Base-by-base conservation (phyloP, 805 yeast species). In the Yarrowia alimentaria region DNA sequence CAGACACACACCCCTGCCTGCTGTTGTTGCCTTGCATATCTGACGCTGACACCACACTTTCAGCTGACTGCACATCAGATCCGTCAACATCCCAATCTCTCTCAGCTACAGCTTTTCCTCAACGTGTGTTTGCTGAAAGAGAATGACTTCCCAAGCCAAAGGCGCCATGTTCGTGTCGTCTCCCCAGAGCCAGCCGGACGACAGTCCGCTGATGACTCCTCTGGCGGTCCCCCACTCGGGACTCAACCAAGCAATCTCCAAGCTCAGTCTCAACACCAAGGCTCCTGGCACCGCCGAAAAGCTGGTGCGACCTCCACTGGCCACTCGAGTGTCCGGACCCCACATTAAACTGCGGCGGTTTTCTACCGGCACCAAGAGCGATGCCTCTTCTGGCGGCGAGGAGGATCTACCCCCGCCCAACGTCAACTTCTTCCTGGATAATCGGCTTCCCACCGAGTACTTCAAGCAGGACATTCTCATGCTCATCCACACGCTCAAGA, bases 381-480 rank as follows among this genome's bases (percentile, higher is more conserved):
- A 25, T 4, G 25, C 26, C 19, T 51, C 57, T 4, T 47, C 56
- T 21, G 58, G 52, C 3, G 40, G 54, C 9, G 67, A 62, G 26
- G 53, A 53, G n/a, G 58, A 58, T 17, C 34, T 62, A 37, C 73
- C 54, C 59, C 77, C 65, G 60, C 84, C 66, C 38, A 77, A 28
- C 14, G 31, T 25, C 33, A 34, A 47, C 28, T 33, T 47, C 31
- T 47, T 47, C 26, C 28, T 47, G 19, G 51, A 47, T 14, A 47
- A 47, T 37, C 68, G 84, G 1, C 71, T 90, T 53, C 97, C 97
- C 0, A 59, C 71, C n/a, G 91, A 83, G 58, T 90, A 87, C 64
- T 83, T 91, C 67, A 84, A 85, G 61, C 85, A 83, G 55, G 96
- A 90, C 63, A 70, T 91, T 32, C 63, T 88, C 24, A 75, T 81